Evolutionary conservation across 164 flowering plant genomes (phyloP), one percentile per base, ranked within the genome.

Genomic region (Annona cherimola): DNA sequence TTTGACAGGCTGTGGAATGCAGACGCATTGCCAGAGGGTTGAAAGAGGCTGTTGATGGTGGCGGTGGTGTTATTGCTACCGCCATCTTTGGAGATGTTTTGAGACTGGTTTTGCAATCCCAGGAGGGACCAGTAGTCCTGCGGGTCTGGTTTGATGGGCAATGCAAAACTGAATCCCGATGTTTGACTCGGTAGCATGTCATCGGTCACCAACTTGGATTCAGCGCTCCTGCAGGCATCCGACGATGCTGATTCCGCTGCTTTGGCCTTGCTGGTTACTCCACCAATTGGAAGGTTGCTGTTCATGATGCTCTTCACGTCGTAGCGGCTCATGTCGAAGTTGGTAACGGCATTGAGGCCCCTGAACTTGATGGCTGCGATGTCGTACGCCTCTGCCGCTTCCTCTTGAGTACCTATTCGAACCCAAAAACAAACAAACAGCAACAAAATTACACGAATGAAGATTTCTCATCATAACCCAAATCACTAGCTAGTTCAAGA

Each of bases 321-420:
- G 73, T 91, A 91, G 7, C 97, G 86, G 78, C 87, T 88, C 86
- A 91, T 91, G 82, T 89, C 94, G 45, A 91, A 91, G 84, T 91
- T 91, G 7, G 97, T 91, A 14, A 91, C 97, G 0, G 97, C 97
- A 62, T 89, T 91, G 1, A 87, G 84, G 64, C 97, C 97, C 67
- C 94, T 71, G 83, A 91, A 91, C 46, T 91, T 91, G 44, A 91
- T 90, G 1, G 97, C 97, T 0, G 97, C 97, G 43, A 91, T 91
- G 81, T 89, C 97, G 67, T 91, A 91, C 2, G 97, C 97, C 74
- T 91, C 97, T 0, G 97, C 97, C 14, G 97, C 97, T 82, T 91
- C 97, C 69, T 91, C 97, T 71, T 91, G 89, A 0, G 97, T 91
- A 72, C 89, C 97, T 91, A 61, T 50, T 63, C 4, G 41, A 41